Percentiles rank a stretch among this genome's conserved stretches.
Conservation (phyloP, 345 rosid species). For the Geranium rotundifolium region DNA sequence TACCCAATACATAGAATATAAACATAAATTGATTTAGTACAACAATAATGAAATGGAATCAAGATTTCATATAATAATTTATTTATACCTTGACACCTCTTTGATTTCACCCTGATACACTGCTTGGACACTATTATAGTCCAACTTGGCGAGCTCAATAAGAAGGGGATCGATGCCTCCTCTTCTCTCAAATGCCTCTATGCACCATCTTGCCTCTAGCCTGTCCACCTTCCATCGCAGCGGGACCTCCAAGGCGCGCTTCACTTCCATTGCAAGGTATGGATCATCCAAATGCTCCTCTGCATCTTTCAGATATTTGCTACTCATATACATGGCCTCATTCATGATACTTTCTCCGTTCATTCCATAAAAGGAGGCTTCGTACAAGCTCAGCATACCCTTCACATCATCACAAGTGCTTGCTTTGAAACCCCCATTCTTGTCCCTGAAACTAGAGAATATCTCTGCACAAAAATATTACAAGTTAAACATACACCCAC, state of each 20-base stretch:
- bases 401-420: constrained; percentile 8
- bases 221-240: constrained; percentile 12
- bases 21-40: too few relatives aligned
- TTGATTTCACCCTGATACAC: constrained; percentile 6
- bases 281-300: neutral
- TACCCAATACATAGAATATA: too few relatives aligned
- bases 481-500: neutral
- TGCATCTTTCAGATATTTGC: neutral
- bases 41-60: too few relatives aligned
- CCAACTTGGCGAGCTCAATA: constrained; percentile 17
- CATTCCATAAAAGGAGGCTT: constrained; percentile 15
- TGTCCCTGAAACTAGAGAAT: constrained; percentile 11
- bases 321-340: constrained; percentile 8
- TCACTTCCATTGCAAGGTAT: neutral
- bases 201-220: constrained; percentile 15
- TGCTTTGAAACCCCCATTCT: constrained; percentile 9
- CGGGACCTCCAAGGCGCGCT: constrained; percentile 15
- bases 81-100: constrained; percentile 11
- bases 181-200: constrained; percentile 8
- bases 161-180: constrained; percentile 3
- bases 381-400: constrained; percentile 18
- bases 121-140: constrained; percentile 12
- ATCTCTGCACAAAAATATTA: neutral
- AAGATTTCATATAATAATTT: too few relatives aligned
- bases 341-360: constrained; percentile 11